Percentiles rank a stretch among this genome's conserved stretches.
These are phyloP conservation scores for Pezizomycotina sp. DNA, from an alignment of 2,329 filamentous ascomycete species.

Conservation along the genomic window DNA sequence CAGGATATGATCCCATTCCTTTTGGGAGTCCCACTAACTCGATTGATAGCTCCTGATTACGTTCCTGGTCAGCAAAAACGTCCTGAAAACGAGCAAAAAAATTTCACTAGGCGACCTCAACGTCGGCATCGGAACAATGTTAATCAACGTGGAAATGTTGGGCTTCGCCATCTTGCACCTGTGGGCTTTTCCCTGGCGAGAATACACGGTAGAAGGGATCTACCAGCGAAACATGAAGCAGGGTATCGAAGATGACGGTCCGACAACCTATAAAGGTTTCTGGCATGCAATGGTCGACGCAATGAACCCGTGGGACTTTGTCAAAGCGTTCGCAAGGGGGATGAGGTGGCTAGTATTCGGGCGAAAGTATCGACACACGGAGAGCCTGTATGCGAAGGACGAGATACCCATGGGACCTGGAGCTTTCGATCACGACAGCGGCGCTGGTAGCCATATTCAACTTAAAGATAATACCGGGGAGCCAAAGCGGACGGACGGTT, in stretches of 20 bases:
- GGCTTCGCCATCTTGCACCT: conserved; percentile 62
- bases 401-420: no score
- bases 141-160: conserved; percentile 74
- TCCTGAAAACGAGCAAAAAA: conserved; percentile 44
- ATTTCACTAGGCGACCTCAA: conserved; percentile 61
- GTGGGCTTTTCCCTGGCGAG: conserved; percentile 64
- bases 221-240: no score
- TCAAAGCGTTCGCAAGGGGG: conserved; percentile 62
- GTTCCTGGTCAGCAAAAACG: conserved; percentile 44
- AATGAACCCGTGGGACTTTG: conserved; percentile 65
- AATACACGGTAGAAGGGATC: conserved; percentile 43
- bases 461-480: no score
- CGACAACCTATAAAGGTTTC: no score
- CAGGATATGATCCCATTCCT: no score
- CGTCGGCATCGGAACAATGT: conserved; percentile 59
- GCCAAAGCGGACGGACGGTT: no score
- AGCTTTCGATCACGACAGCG: no score
- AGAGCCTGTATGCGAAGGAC: conserved; percentile 31
- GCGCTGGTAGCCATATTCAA: no score
- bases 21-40: no score
- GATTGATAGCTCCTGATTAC: conserved; percentile 46
- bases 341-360: conserved; percentile 69
- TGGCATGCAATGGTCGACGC: conserved; percentile 57
- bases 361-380: conserved; percentile 41
- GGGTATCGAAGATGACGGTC: no score